phyloP scores from a whole-genome alignment of 768 basidiomycete species.

The Butyriboletus loyo region DNA sequence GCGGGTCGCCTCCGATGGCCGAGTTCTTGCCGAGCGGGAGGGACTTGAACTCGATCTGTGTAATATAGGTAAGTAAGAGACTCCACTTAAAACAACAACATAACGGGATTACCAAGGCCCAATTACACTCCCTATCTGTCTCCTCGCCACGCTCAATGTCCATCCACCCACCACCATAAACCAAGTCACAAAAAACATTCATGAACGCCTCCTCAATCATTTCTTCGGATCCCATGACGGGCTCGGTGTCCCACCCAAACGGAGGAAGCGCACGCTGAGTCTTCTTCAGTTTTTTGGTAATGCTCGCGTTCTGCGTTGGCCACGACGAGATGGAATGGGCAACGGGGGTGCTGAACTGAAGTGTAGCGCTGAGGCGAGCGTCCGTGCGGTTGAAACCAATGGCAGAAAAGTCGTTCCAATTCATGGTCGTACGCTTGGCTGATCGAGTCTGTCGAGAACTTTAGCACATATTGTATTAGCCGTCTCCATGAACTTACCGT shows the following conservation, averaged over 20 bases:
- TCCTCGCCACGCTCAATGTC: conserved; percentile 71
- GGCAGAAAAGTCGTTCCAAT: conserved; percentile 87
- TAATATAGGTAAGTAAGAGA: conserved; percentile 1
- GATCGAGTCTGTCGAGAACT: conserved; percentile 47
- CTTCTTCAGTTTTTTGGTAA: conserved; percentile 80
- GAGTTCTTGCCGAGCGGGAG: conserved; percentile 43
- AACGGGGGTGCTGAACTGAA: conserved; percentile 69
- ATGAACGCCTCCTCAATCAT: conserved; percentile 89
- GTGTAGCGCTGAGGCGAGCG: conserved; percentile 69
- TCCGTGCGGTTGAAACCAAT: conserved; percentile 82
- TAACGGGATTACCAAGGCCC: conserved; percentile 71
- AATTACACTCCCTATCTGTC: conserved; percentile 80
- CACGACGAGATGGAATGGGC: conserved; percentile 61
- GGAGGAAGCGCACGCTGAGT: conserved; percentile 66
- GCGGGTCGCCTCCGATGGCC: conserved; percentile 49
- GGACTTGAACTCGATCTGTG: conserved; percentile 88
- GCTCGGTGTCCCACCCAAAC: conserved; percentile 92
- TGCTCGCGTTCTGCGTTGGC: conserved; percentile 71
- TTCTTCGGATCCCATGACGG: conserved; percentile 72
- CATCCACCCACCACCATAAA: conserved; percentile 86
- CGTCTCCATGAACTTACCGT: conserved; percentile 37
- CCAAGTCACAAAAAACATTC: conserved; percentile 78
- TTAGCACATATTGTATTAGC: conserved; percentile 9
- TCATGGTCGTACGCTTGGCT: conserved; percentile 78
- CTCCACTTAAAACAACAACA: not conserved